These are phyloP conservation scores for Didymella exigua DNA, from an alignment of 2,329 filamentous ascomycete genomes.

Conservation along the genomic window DNA sequence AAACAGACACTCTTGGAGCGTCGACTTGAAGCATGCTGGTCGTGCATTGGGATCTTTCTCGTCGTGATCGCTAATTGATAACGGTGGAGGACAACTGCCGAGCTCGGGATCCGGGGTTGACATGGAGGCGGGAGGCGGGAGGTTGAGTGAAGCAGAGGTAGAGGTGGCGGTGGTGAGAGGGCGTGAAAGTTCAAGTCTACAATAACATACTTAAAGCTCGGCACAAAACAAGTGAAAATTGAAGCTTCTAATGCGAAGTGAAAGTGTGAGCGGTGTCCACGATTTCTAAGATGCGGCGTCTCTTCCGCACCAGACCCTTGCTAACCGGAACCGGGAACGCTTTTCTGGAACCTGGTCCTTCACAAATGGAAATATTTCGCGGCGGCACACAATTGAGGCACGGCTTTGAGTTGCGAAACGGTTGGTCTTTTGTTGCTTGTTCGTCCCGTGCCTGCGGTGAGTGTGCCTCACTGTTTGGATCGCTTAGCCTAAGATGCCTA, in stretches of 20 bases:
- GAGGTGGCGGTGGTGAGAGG: neutral
- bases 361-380: conserved; percentile 1
- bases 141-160: neutral
- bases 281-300: conserved; percentile 10
- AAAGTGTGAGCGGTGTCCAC: neutral
- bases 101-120: conserved; percentile 20
- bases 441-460: neutral
- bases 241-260: neutral
- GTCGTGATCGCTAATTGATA: conserved; percentile 31
- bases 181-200: neutral
- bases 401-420: neutral
- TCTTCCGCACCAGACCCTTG: conserved; percentile 2
- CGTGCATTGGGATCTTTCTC: conserved; percentile 46
- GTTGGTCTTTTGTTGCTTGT: neutral
- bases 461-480: neutral
- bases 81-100: conserved; percentile 15
- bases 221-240: neutral
- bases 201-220: neutral
- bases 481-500: neutral
- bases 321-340: neutral
- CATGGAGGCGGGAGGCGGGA: conserved; percentile 18
- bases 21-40: conserved; percentile 66
- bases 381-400: neutral
- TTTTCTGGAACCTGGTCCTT: neutral
- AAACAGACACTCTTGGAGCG: conserved; percentile 67